Evolutionary conservation across 495 filamentous ascomycete species (phyloP).

Genomic region (Podospora fimiseda): DNA sequence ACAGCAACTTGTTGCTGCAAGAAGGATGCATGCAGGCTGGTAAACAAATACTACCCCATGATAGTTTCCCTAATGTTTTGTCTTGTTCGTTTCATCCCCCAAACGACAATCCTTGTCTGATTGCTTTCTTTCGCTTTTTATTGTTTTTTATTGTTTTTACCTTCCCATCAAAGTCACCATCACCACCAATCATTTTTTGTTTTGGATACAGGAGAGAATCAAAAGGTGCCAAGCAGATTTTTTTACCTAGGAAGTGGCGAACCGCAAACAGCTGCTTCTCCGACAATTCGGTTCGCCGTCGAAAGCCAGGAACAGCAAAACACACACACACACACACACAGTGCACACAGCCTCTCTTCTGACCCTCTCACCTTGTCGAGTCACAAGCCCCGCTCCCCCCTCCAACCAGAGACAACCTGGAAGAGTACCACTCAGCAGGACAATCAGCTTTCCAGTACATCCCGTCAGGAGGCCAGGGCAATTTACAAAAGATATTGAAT

Average conservation of each 20-base stretch:
- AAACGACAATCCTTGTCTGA: neutral
- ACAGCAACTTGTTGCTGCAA: neutral
- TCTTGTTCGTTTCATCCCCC: too few relatives aligned
- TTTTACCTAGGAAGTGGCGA: conserved; percentile 19
- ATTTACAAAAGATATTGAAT: neutral
- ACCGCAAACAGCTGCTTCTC: conserved; percentile 2
- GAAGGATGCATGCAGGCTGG: neutral
- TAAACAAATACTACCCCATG: neutral
- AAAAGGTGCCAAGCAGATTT: neutral
- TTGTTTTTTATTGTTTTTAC: too few relatives aligned
- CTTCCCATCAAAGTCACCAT: too few relatives aligned
- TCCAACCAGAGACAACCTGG: neutral
- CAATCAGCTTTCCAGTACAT: neutral
- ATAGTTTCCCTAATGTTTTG: too few relatives aligned
- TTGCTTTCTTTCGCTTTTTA: neutral
- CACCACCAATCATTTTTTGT: neutral
- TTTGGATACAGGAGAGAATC: neutral
- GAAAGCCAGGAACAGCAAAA: conserved; percentile 12
- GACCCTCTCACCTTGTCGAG: conserved; percentile 4
- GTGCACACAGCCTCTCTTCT: conserved; percentile 16
- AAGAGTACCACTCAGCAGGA: neutral
- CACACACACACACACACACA: conserved; percentile 7
- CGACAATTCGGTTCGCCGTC: conserved; percentile 19
- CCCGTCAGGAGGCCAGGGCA: neutral
- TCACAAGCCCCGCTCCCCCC: conserved; percentile 9